phyloP scores from a whole-genome alignment of 2,329 filamentous ascomycete genomes.

The Diaporthe velutina region DNA sequence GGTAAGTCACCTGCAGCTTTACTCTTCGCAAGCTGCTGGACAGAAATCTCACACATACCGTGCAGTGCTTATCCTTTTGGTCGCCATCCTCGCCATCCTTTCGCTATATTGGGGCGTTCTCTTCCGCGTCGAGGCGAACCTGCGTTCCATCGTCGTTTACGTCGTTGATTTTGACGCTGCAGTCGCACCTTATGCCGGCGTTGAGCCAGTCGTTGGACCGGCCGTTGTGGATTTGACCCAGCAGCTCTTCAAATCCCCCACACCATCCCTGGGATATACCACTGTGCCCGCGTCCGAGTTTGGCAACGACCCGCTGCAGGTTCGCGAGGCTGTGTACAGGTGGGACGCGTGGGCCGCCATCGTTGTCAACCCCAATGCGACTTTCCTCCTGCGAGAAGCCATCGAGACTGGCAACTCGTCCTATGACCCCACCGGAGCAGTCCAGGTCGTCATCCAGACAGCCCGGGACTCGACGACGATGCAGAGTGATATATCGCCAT shows the following conservation, averaged over 20 bases:
- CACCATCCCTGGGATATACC: constrained; percentile 62
- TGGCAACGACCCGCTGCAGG: constrained; percentile 66
- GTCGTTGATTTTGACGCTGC: constrained; percentile 75
- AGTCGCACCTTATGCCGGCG: constrained; percentile 62
- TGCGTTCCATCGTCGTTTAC: constrained; percentile 63
- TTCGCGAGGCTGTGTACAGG: constrained; percentile 71
- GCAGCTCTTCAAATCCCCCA: constrained; percentile 53
- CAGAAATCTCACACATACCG: neutral
- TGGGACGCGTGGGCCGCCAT: constrained; percentile 72
- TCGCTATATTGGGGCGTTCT: constrained; percentile 74
- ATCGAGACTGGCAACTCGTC: constrained; percentile 66
- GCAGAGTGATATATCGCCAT: constrained; percentile 65
- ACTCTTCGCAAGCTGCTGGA: neutral
- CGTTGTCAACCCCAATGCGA: constrained; percentile 73
- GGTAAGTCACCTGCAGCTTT: constrained; percentile 36
- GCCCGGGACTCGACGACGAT: constrained; percentile 69
- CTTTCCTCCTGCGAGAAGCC: constrained; percentile 66
- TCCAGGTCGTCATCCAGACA: constrained; percentile 68
- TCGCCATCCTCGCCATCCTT: constrained; percentile 67
- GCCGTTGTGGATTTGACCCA: constrained; percentile 60
- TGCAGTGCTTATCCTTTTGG: constrained; percentile 62
- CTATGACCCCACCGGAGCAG: constrained; percentile 71
- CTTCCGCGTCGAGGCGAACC: constrained; percentile 62
- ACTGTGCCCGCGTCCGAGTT: constrained; percentile 64
- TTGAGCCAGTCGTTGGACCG: constrained; percentile 68